Conservation (phyloP, 768 basidiomycete genomes). For the Rhodosporidiobolus odoratus region DNA sequence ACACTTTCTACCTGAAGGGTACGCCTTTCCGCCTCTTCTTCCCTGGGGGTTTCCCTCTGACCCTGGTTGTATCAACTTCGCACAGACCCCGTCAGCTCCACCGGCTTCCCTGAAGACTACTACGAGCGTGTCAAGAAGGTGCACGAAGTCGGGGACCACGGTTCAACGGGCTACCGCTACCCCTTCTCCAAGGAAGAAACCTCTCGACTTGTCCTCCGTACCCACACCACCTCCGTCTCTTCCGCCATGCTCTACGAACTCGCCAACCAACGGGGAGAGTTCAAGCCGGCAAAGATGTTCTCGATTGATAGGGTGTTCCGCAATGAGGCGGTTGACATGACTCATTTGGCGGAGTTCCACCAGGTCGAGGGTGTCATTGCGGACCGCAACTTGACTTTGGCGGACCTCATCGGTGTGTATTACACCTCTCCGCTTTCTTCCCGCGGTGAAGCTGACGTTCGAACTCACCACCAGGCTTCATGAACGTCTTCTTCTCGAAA, state of each 20-base stretch:
- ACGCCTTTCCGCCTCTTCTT: slow-evolving; percentile 25
- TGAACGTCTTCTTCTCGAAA: slow-evolving; percentile 96
- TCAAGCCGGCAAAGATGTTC: slow-evolving; percentile 58
- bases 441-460: background rate
- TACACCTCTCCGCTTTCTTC: background rate
- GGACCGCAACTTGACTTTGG: slow-evolving; percentile 82
- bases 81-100: slow-evolving; percentile 72
- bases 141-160: slow-evolving; percentile 75
- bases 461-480: slow-evolving; percentile 64
- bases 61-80: background rate
- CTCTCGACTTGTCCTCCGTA: slow-evolving; percentile 82
- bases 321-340: slow-evolving; percentile 97
- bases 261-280: slow-evolving; percentile 61
- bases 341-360: slow-evolving; percentile 97
- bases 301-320: slow-evolving; percentile 97
- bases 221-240: slow-evolving; percentile 93
- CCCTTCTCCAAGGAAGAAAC: slow-evolving; percentile 93
- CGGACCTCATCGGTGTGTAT: slow-evolving; percentile 80
- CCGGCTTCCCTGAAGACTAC: slow-evolving; percentile 71
- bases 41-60: slow-evolving; percentile 6
- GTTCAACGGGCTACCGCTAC: slow-evolving; percentile 92
- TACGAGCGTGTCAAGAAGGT: slow-evolving; percentile 75
- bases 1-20: slow-evolving; percentile 98
- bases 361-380: slow-evolving; percentile 99
- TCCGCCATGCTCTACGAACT: slow-evolving; percentile 90